These are phyloP conservation scores for Fraxinus xanthoxyloides DNA, from an alignment of 305 asterid species.

Conservation along the genomic window DNA sequence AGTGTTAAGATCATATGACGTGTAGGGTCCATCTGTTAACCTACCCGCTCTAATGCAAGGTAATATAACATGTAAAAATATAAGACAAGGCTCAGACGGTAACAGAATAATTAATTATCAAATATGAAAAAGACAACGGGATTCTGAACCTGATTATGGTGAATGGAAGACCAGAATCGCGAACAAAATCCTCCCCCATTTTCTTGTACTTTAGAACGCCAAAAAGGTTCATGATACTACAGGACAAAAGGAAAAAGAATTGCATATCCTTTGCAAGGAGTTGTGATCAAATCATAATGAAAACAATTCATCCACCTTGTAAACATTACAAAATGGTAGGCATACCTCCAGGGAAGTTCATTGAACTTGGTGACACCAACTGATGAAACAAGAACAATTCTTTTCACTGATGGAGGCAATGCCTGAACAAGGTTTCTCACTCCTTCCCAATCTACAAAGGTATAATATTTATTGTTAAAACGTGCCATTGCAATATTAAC, in stretches of 20 bases:
- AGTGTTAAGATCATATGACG: conserved; percentile 91
- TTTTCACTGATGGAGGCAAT: conserved; percentile 67
- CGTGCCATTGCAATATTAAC: neutral
- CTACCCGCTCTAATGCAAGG: conserved; percentile 66
- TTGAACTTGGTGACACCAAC: conserved; percentile 85
- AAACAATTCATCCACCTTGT: neutral
- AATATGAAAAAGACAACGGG: neutral
- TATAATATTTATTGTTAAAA: conserved; percentile 12
- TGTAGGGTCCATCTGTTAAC: conserved; percentile 95
- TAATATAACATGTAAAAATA: neutral
- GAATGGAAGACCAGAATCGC: conserved; percentile 79
- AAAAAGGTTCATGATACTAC: conserved; percentile 88
- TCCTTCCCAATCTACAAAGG: conserved; percentile 87
- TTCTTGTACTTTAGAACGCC: conserved; percentile 96
- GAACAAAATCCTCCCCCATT: conserved; percentile 97
- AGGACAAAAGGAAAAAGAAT: conserved; percentile 11
- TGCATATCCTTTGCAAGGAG: neutral
- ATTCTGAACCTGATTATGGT: conserved; percentile 75
- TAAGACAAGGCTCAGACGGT: neutral
- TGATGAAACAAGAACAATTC: conserved; percentile 87
- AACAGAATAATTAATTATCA: neutral
- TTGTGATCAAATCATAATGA: neutral
- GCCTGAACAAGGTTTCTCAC: conserved; percentile 79
- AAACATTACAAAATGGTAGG: conserved; percentile 10
- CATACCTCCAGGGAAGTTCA: conserved; percentile 96